Evolutionary conservation across 805 yeast genomes (phyloP).

Genomic region (Monosporozyma aquatica): DNA sequence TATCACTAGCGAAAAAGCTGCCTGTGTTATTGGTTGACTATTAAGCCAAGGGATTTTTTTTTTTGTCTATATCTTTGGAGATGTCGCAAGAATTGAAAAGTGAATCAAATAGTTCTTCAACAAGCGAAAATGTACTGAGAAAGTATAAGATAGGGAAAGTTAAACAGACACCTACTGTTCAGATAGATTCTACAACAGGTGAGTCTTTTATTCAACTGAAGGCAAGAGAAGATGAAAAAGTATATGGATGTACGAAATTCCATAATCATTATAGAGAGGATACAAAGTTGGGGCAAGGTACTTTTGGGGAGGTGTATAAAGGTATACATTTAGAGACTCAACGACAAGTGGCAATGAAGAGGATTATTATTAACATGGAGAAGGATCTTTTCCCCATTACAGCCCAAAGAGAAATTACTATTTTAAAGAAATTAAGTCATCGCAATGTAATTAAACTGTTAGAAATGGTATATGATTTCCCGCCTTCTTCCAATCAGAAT

Average conservation of each 20-base stretch:
- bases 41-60: too few species aligned
- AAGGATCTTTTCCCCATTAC: slow-evolving; percentile 77
- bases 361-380: slow-evolving; percentile 48
- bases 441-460: slow-evolving; percentile 64
- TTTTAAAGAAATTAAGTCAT: slow-evolving; percentile 62
- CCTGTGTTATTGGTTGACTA: too few species aligned
- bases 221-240: slow-evolving; percentile 18
- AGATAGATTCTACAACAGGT: slow-evolving; percentile 21
- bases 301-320: slow-evolving; percentile 81
- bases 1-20: too few species aligned
- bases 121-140: not conserved
- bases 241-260: slow-evolving; percentile 29
- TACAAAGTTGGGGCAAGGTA: slow-evolving; percentile 70
- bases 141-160: slow-evolving; percentile 31
- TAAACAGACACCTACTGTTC: slow-evolving; percentile 27
- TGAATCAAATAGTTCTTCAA: not conserved
- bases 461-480: slow-evolving; percentile 62
- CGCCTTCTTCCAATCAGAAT: slow-evolving; percentile 17
- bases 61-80: too few species aligned
- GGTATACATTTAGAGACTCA: slow-evolving; percentile 45
- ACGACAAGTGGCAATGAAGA: slow-evolving; percentile 78
- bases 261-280: slow-evolving; percentile 26
- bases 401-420: slow-evolving; percentile 84
- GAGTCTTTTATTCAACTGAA: slow-evolving; percentile 22
- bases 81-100: not conserved